Evolutionary conservation across 768 basidiomycete genomes (phyloP).

Genomic region (Boletus reticulatus): DNA sequence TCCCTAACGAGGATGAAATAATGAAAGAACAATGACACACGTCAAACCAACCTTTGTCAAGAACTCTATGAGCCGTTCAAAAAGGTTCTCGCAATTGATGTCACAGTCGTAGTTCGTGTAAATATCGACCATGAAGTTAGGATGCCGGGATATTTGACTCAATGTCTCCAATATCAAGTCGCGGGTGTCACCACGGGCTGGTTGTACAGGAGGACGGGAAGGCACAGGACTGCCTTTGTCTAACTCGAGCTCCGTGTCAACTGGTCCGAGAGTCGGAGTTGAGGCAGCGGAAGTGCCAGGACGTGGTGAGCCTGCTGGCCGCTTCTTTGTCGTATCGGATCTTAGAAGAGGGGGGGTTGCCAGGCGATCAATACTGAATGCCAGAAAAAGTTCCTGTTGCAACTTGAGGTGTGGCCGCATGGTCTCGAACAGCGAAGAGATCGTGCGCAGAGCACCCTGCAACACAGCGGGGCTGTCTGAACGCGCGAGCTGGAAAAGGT

Average conservation of each 20-base stretch:
- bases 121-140: conserved; percentile 93
- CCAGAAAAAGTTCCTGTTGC: conserved; percentile 92
- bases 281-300: conserved; percentile 49
- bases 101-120: conserved; percentile 98
- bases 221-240: conserved; percentile 52
- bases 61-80: conserved; percentile 86
- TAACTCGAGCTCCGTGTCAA: conserved; percentile 37
- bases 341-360: conserved; percentile 50
- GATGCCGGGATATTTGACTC: conserved; percentile 73
- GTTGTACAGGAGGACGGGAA: conserved; percentile 60
- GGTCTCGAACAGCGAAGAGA: conserved; percentile 84
- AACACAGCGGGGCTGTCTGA: conserved; percentile 83
- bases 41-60: conserved; percentile 66
- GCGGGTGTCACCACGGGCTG: conserved; percentile 83
- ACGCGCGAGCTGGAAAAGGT: conserved; percentile 93
- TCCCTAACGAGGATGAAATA: conserved; percentile 45
- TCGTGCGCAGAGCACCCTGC: conserved; percentile 77
- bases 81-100: conserved; percentile 93
- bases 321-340: conserved; percentile 31
- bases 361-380: conserved; percentile 90
- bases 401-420: conserved; percentile 85
- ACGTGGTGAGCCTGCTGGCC: conserved; percentile 44
- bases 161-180: conserved; percentile 90
- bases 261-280: conserved; percentile 42
- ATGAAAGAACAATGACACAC: background rate